Evolutionary conservation across 192 early-diverging fungal genomes (phyloP).

Genomic region (Dimargaris cristalligena): DNA sequence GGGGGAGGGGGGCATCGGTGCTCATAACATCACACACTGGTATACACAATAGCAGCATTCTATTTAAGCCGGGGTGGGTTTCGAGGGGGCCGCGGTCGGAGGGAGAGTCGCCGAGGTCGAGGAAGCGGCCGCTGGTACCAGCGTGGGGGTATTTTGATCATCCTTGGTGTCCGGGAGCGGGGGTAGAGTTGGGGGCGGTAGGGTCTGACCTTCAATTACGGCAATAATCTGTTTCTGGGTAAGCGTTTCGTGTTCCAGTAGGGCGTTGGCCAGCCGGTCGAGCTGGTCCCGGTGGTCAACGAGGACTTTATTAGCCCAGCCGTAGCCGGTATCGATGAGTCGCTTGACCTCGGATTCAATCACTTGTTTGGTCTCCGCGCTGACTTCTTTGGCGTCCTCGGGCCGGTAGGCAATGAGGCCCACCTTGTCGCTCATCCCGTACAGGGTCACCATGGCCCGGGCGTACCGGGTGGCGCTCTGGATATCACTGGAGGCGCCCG

Average conservation of each 20-base stretch:
- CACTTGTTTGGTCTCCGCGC: conserved; percentile 51
- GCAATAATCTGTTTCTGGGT: conserved; percentile 69
- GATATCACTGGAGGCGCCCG: conserved; percentile 86
- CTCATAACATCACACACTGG: too few relatives aligned
- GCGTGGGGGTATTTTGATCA: too few relatives aligned
- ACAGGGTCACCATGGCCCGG: conserved; percentile 74
- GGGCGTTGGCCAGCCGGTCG: conserved; percentile 75
- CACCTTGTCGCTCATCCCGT: conserved; percentile 91
- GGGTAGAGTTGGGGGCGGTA: conserved; percentile 15
- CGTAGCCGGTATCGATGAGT: conserved; percentile 54
- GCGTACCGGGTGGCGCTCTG: conserved; percentile 78
- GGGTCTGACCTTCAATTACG: conserved; percentile 49
- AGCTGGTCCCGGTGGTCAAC: conserved; percentile 69
- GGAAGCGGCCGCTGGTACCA: too few relatives aligned
- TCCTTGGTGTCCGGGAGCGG: background rate
- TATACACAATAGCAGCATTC: too few relatives aligned
- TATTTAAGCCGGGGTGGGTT: too few relatives aligned
- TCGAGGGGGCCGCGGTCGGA: too few relatives aligned
- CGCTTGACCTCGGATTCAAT: conserved; percentile 78
- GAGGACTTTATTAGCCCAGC: conserved; percentile 53
- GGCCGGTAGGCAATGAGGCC: conserved; percentile 62
- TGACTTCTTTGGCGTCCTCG: conserved; percentile 57
- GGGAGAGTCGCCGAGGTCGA: too few relatives aligned
- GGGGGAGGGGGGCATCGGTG: too few relatives aligned
- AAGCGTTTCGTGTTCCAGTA: conserved; percentile 91